Base-by-base conservation (phyloP, 1,284 basidiomycete genomes). In the Ganoderma sp. region DNA sequence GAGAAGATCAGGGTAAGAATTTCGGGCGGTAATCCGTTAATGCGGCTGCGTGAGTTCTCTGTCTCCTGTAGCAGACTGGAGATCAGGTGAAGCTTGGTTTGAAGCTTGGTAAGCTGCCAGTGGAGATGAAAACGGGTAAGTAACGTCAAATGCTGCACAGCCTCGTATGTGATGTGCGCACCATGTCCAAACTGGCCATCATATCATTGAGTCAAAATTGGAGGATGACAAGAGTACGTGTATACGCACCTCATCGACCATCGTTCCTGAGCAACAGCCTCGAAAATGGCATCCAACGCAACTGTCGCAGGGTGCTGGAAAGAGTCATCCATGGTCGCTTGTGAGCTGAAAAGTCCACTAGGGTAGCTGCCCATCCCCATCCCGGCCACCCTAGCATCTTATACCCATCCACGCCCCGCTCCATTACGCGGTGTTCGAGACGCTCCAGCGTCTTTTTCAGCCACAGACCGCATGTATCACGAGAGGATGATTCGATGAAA, bases 21-120 rank as follows among this genome's bases (percentile, higher is more conserved):
- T 45, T 72, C 69, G 8, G 69, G 69, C 0, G 71, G 71, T 14
- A 72, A 65, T 58, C 39, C 65, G 58, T 63, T 64, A 39, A 68
- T 48, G 25, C 42, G 50, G 52, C 63, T 62, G 25, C 48, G 57
- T 10, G 69, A 34, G 45, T 72, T 70, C 50, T 62, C 41, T n/a
- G 63, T 64, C 25, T 70, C 71, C 45, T 62, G 61, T 22, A 72
- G 39, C 43, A 65, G 65, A n/a, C 65, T 60, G 8, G 67, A 50
- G 10, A 64, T 63, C 37, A 52, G 7, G 6, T 43, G 61, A 15
- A 68, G 39, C 12, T 60, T 48, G 15, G 45, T n/a, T n/a, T 65
- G 67, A 50, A 70, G 34, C n/a, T 17, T n/a, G 25, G 58, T n/a
- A 14, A 72, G 63, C 71, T 69, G 45, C 7, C 6, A 10, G 22